Conservation (phyloP, 371 early-diverging fungal species). For the Mortierella sp. region DNA sequence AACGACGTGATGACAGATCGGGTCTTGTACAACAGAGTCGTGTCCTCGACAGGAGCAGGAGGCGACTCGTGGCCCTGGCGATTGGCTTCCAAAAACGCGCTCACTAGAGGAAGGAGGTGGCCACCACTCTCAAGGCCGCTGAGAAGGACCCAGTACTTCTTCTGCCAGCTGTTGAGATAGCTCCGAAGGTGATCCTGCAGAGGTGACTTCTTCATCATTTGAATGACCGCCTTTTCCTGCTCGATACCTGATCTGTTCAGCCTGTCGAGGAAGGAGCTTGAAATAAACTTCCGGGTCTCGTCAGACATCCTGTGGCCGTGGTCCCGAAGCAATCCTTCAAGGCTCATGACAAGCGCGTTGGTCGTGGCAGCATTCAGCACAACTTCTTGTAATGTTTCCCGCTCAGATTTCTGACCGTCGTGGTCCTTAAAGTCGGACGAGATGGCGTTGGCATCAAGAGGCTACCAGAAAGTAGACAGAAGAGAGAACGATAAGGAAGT, state of each 20-base stretch:
- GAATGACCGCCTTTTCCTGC: constrained; percentile 40
- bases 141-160: constrained; percentile 70
- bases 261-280: constrained; percentile 52
- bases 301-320: constrained; percentile 57
- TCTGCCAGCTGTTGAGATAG: constrained; percentile 58
- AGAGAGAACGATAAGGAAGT: not conserved
- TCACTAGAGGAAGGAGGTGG: constrained; percentile 64
- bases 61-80: constrained; percentile 37
- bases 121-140: constrained; percentile 64
- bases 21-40: constrained; percentile 44
- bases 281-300: constrained; percentile 48
- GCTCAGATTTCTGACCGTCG: constrained; percentile 33
- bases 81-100: constrained; percentile 45
- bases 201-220: constrained; percentile 36
- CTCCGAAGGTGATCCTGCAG: constrained; percentile 51
- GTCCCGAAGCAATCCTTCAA: constrained; percentile 51
- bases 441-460: constrained; percentile 35
- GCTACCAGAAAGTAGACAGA: constrained; percentile 11
- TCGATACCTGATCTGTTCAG: constrained; percentile 45
- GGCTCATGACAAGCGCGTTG: constrained; percentile 52
- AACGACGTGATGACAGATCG: constrained; percentile 56
- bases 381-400: constrained; percentile 29
- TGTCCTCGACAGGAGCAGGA: constrained; percentile 41
- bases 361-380: constrained; percentile 53
- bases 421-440: constrained; percentile 16